These are phyloP conservation scores for Camelina neglecta DNA, from an alignment of 345 rosid genomes.

Conservation along the genomic window DNA sequence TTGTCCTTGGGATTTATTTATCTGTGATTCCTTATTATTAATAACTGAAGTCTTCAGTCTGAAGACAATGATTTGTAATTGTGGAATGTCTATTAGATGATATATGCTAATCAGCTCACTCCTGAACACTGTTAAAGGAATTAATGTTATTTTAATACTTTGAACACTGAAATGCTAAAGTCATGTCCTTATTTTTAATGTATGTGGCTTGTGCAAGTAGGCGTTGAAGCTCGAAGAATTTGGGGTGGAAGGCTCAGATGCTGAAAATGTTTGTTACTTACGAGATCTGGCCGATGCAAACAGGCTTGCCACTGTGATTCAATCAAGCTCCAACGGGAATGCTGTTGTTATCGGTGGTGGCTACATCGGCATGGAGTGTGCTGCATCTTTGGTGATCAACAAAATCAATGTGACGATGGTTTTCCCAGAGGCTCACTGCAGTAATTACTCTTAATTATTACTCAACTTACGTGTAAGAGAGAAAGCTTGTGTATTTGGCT, in stretches of 20 bases:
- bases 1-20: neutral
- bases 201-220: conserved; percentile 46
- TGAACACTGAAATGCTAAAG: conserved; percentile 6
- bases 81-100: conserved; percentile 4
- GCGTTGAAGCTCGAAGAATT: conserved; percentile 97
- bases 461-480: neutral
- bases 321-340: conserved; percentile 69
- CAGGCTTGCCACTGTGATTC: conserved; percentile 70
- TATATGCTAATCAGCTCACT: neutral
- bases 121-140: neutral
- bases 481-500: conserved; percentile 17
- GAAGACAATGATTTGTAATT: neutral
- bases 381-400: conserved; percentile 94
- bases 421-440: conserved; percentile 96
- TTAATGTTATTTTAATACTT: neutral
- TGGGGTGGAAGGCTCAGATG: conserved; percentile 85
- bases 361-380: conserved; percentile 98
- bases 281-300: conserved; percentile 86
- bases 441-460: conserved; percentile 52
- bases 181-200: conserved; percentile 28
- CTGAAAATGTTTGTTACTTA: conserved; percentile 91
- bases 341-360: conserved; percentile 98
- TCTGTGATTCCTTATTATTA: neutral
- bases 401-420: conserved; percentile 92
- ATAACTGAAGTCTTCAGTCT: neutral